These are phyloP conservation scores for Pseudopithomyces maydicus DNA, from an alignment of 2,329 filamentous ascomycete genomes.

Conservation along the genomic window DNA sequence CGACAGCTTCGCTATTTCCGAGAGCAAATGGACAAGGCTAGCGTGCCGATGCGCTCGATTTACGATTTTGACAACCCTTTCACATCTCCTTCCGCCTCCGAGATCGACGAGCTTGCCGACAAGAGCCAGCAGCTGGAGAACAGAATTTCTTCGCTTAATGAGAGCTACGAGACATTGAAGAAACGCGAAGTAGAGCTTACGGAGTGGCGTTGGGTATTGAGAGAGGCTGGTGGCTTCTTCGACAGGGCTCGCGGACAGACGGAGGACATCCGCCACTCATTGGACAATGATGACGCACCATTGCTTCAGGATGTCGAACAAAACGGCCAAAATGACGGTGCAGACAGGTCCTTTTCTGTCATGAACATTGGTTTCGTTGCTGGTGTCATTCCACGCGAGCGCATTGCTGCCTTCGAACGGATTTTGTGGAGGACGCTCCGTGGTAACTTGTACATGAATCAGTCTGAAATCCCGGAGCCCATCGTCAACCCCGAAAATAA, in stretches of 20 bases:
- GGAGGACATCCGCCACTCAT: conserved; percentile 91
- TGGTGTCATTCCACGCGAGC: conserved; percentile 90
- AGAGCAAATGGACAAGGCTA: conserved; percentile 90
- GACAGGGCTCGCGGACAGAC: conserved; percentile 95
- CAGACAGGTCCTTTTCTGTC: conserved; percentile 86
- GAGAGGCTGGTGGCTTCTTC: conserved; percentile 96
- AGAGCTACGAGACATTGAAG: conserved; percentile 98
- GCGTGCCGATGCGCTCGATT: conserved; percentile 83
- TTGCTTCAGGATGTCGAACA: conserved; percentile 93
- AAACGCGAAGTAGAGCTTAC: conserved; percentile 95
- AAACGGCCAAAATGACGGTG: conserved; percentile 70
- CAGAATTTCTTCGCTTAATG: conserved; percentile 87
- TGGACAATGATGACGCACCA: conserved; percentile 86
- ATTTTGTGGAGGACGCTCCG: conserved; percentile 97
- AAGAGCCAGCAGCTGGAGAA: conserved; percentile 92
- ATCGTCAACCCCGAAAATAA: conserved; percentile 92
- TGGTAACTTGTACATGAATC: conserved; percentile 99
- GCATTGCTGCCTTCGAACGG: conserved; percentile 93
- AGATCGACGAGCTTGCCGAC: conserved; percentile 95
- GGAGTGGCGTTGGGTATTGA: conserved; percentile 97
- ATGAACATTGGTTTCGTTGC: conserved; percentile 99
- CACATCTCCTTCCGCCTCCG: conserved; percentile 84
- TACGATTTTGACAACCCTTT: conserved; percentile 89
- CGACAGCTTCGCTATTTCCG: conserved; percentile 97
- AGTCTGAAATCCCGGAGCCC: conserved; percentile 94